phyloP scores from a whole-genome alignment of 179 eudicot genomes.

The Vitellaria paradoxa region DNA sequence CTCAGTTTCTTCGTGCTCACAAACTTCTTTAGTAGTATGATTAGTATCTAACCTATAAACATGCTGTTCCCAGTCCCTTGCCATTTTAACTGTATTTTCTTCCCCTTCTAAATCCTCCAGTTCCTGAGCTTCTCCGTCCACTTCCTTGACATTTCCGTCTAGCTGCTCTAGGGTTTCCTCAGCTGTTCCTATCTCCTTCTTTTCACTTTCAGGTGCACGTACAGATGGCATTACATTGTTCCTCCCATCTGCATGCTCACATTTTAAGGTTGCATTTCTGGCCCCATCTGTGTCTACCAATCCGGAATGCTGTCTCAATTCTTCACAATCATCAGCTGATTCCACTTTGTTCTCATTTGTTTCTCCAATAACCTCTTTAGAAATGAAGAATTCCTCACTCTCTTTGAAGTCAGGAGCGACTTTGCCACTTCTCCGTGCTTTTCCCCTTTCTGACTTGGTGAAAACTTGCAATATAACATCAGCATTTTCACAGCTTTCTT shows the following conservation, averaged over 20 bases:
- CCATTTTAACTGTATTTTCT: slow-evolving; percentile 8
- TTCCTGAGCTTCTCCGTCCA: slow-evolving; percentile 23
- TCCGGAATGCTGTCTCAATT: slow-evolving; percentile 43
- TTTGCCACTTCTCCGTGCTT: slow-evolving; percentile 25
- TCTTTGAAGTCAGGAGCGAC: slow-evolving; percentile 23
- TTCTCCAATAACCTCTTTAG: slow-evolving; percentile 24
- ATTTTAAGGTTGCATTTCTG: slow-evolving; percentile 40
- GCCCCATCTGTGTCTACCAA: slow-evolving; percentile 40
- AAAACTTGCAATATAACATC: slow-evolving; percentile 29
- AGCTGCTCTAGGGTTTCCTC: slow-evolving; percentile 32
- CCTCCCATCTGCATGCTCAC: slow-evolving; percentile 39
- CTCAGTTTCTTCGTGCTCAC: slow-evolving; percentile 20
- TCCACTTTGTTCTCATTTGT: slow-evolving; percentile 25
- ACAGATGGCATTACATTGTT: slow-evolving; percentile 22
- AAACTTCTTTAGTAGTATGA: neutral
- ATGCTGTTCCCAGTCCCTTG: slow-evolving; percentile 14
- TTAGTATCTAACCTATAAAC: slow-evolving; percentile 9
- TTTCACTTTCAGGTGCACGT: slow-evolving; percentile 10
- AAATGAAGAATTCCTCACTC: slow-evolving; percentile 16
- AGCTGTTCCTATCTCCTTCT: slow-evolving; percentile 29
- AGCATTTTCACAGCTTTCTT: slow-evolving; percentile 20
- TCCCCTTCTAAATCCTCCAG: slow-evolving; percentile 26
- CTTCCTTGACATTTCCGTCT: slow-evolving; percentile 22
- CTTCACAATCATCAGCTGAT: slow-evolving; percentile 46
- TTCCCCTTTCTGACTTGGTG: slow-evolving; percentile 28